Percentiles rank a stretch among this genome's conserved stretches.
Conservation (phyloP, 176 grass and related monocot genomes). For the Canna indica region DNA sequence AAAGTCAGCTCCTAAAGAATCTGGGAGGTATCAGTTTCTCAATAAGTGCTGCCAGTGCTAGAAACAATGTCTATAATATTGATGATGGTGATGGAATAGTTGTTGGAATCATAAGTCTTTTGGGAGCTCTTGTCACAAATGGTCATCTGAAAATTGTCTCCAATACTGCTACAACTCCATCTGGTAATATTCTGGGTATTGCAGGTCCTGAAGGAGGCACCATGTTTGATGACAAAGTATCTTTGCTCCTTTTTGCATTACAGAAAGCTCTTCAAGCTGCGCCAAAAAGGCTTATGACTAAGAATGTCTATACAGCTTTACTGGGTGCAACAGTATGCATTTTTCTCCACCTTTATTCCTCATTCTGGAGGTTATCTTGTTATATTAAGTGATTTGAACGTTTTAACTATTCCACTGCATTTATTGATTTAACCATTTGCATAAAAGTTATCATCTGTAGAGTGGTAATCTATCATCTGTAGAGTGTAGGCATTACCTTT, state of each 20-base stretch:
- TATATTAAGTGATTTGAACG: not conserved
- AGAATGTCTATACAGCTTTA: conserved; percentile 83
- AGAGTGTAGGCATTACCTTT: not conserved
- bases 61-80: conserved; percentile 87
- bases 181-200: conserved; percentile 35
- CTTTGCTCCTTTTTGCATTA: conserved; percentile 83
- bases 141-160: conserved; percentile 68
- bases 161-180: conserved; percentile 29
- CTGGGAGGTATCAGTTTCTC: conserved; percentile 77
- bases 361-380: not conserved
- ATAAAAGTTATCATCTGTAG: no score
- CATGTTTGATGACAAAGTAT: conserved; percentile 67
- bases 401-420: not conserved
- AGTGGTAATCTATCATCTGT: no score
- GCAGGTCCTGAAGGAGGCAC: conserved; percentile 51
- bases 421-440: not conserved
- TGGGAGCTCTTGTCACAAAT: conserved; percentile 75
- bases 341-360: not conserved
- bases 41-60: conserved; percentile 79
- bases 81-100: conserved; percentile 85
- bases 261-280: conserved; percentile 91
- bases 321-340: conserved; percentile 71
- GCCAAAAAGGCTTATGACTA: conserved; percentile 73
- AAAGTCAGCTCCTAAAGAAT: conserved; percentile 64
- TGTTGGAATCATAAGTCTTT: conserved; percentile 86